Percentiles rank a stretch among this genome's conserved stretches.
Evolutionary conservation across 2,329 filamentous ascomycete species (phyloP).

Genomic region (Nemania sp.): DNA sequence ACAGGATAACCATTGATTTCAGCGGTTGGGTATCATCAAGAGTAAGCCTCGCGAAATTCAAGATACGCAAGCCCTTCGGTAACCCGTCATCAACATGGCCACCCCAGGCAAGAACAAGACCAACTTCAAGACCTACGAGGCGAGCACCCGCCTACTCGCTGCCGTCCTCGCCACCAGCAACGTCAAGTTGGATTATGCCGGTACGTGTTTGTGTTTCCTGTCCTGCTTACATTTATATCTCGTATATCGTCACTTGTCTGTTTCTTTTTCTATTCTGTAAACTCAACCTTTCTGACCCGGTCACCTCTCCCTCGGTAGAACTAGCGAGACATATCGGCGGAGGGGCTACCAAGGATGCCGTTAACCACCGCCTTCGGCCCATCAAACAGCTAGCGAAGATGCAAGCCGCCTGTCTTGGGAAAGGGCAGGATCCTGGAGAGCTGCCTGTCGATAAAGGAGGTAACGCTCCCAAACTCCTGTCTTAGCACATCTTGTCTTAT

Average conservation of each 20-base stretch:
- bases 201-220: slow-evolving; percentile 57
- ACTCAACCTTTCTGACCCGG: slow-evolving; percentile 26
- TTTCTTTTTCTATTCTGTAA: neutral
- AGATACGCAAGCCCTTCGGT: neutral
- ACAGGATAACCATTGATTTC: neutral
- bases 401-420: slow-evolving; percentile 49
- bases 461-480: slow-evolving; percentile 44
- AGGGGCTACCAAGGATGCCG: slow-evolving; percentile 50
- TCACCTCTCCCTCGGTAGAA: slow-evolving; percentile 36
- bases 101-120: slow-evolving; percentile 50
- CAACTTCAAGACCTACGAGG: slow-evolving; percentile 71
- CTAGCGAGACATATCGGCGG: slow-evolving; percentile 49
- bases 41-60: neutral
- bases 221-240: neutral
- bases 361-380: slow-evolving; percentile 56
- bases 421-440: slow-evolving; percentile 52
- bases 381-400: slow-evolving; percentile 55
- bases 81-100: slow-evolving; percentile 55
- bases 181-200: slow-evolving; percentile 70
- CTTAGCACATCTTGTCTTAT: slow-evolving; percentile 15
- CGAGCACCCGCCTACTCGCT: slow-evolving; percentile 69
- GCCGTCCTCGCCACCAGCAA: slow-evolving; percentile 69
- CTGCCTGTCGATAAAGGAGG: slow-evolving; percentile 54
- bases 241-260: neutral
- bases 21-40: neutral